These are phyloP conservation scores for Dryas integrifolia DNA, from an alignment of 331 rosid genomes.

Conservation along the genomic window DNA sequence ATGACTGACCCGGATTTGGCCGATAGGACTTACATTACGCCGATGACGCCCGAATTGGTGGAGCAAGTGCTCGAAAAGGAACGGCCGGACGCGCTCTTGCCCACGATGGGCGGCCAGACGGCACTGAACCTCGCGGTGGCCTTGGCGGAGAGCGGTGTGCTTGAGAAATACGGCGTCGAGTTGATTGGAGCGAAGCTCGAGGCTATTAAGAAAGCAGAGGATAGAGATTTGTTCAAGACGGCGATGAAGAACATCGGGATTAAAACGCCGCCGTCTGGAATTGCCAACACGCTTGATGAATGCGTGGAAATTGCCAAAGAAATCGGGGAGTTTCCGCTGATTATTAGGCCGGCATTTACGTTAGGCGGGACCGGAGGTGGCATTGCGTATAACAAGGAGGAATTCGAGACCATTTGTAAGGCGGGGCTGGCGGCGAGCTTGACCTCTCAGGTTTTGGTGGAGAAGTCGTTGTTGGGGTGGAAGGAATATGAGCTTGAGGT, in stretches of 20 bases:
- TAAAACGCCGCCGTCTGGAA: constrained; percentile 82
- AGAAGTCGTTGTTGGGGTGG: constrained; percentile 94
- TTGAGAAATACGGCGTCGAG: constrained; percentile 66
- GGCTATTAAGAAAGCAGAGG: constrained; percentile 88
- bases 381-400: constrained; percentile 80
- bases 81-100: constrained; percentile 85
- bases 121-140: constrained; percentile 87
- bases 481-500: constrained; percentile 98
- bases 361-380: constrained; percentile 98
- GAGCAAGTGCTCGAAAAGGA: constrained; percentile 79
- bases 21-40: constrained; percentile 75
- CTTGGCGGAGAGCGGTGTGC: constrained; percentile 67
- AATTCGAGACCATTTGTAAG: constrained; percentile 79
- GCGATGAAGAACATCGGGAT: constrained; percentile 89
- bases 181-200: constrained; percentile 95
- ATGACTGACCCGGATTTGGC: constrained; percentile 97
- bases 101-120: constrained; percentile 98
- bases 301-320: constrained; percentile 52
- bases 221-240: constrained; percentile 78
- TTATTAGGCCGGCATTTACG: constrained; percentile 81
- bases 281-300: constrained; percentile 53
- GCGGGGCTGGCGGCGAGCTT: constrained; percentile 80
- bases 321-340: constrained; percentile 79
- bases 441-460: constrained; percentile 81
- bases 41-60: constrained; percentile 88